phyloP scores from a whole-genome alignment of 345 rosid genomes.

The Dipteronia sinensis region DNA sequence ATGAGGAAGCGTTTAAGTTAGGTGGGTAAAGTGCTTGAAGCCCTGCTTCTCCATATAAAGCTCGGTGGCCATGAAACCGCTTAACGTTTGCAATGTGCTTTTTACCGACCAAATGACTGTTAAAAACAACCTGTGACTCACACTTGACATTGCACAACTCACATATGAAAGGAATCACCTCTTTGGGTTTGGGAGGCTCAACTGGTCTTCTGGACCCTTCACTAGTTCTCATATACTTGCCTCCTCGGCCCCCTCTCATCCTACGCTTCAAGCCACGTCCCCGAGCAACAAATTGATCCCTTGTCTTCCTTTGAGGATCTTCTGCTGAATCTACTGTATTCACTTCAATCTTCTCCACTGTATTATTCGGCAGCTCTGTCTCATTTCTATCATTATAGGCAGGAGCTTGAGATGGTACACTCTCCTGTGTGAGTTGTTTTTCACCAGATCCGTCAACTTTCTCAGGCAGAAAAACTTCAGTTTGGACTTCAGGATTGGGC shows the following conservation, averaged over 20 bases:
- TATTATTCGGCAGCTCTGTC: conserved; percentile 27
- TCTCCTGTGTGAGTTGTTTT: conserved; percentile 14
- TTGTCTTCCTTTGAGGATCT: conserved; percentile 26
- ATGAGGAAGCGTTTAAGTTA: conserved; percentile 22
- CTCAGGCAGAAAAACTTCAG: conserved; percentile 18
- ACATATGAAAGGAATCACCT: conserved; percentile 33
- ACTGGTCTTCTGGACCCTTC: conserved; percentile 30
- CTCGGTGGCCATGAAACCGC: conserved; percentile 34
- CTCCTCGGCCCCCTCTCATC: conserved; percentile 33
- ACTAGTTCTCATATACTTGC: conserved; percentile 26
- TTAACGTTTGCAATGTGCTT: conserved; percentile 39
- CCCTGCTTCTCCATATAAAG: conserved; percentile 35
- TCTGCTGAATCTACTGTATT: conserved; percentile 19
- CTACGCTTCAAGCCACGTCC: conserved; percentile 32
- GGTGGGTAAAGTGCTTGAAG: conserved; percentile 37
- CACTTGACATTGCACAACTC: conserved; percentile 46
- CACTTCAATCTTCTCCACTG: conserved; percentile 9
- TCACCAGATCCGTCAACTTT: conserved; percentile 24
- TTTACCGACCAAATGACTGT: conserved; percentile 45
- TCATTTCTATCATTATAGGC: conserved; percentile 18
- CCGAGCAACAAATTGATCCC: conserved; percentile 24
- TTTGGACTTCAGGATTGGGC: conserved; percentile 9
- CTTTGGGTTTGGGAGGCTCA: conserved; percentile 34
- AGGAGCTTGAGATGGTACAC: conserved; percentile 13
- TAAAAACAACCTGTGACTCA: conserved; percentile 37